A percentile compares a stretch with the other conserved stretches of the same genome.
phyloP scores from a whole-genome alignment of 352 stramenopile species.

The Detonula confervacea region DNA sequence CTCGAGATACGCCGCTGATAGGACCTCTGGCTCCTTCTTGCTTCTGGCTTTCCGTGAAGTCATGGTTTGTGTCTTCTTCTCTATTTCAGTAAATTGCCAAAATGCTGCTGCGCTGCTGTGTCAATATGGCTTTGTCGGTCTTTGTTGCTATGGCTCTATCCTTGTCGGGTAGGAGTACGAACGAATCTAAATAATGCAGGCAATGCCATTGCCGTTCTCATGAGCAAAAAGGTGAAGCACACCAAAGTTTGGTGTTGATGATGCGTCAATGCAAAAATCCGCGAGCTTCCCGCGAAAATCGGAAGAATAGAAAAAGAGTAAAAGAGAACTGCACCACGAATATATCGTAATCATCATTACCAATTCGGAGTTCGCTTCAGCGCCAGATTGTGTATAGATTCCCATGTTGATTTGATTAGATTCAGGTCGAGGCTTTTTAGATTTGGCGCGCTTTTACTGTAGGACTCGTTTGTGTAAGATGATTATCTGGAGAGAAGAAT shows the following conservation, averaged over 20 bases:
- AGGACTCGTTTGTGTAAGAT: background rate
- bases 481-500: too few relatives aligned
- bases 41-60: background rate
- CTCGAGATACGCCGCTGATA: slow-evolving; percentile 13
- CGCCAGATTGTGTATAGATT: background rate
- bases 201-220: too few relatives aligned
- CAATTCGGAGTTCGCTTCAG: background rate
- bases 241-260: too few relatives aligned
- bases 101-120: background rate
- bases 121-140: background rate
- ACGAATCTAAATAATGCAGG: too few relatives aligned
- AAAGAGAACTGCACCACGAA: too few relatives aligned
- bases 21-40: background rate
- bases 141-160: too few relatives aligned
- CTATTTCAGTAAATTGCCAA: too few relatives aligned
- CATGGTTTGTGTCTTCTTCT: background rate
- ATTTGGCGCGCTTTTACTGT: background rate
- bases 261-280: too few relatives aligned
- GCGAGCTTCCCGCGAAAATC: too few relatives aligned
- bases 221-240: too few relatives aligned
- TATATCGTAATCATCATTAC: background rate
- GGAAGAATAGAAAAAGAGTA: too few relatives aligned
- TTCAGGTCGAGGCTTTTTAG: background rate
- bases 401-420: background rate
- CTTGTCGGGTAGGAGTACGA: too few relatives aligned